Evolutionary conservation across 2,329 filamentous ascomycete species (phyloP).

Genomic region (Clonostachys rosea): DNA sequence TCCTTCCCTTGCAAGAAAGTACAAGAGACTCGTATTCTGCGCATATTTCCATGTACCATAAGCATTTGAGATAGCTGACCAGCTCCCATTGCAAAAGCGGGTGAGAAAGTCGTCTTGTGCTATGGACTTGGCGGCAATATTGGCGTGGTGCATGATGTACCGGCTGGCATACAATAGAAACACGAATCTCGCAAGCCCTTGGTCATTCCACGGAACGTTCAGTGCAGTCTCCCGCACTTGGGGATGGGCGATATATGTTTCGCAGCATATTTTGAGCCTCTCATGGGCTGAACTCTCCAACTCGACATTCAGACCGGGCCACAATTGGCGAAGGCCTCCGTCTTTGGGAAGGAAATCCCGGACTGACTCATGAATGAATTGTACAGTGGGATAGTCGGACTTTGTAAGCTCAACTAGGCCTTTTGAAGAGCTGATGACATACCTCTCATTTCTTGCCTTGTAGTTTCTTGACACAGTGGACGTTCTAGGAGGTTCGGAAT

Average conservation of each 20-base stretch:
- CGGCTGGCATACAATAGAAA: conserved; percentile 34
- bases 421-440: conserved; percentile 38
- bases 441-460: too few species aligned
- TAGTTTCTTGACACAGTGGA: too few species aligned
- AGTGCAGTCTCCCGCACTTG: neutral
- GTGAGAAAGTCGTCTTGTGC: conserved; percentile 22
- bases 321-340: conserved; percentile 18
- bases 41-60: too few species aligned
- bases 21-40: neutral
- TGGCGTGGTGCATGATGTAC: conserved; percentile 1
- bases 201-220: too few species aligned
- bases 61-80: too few species aligned
- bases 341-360: conserved; percentile 37
- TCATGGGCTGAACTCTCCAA: conserved; percentile 31
- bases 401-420: conserved; percentile 40
- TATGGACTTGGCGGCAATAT: conserved; percentile 7
- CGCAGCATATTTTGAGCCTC: conserved; percentile 35
- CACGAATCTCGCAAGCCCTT: too few species aligned
- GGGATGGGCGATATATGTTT: conserved; percentile 23
- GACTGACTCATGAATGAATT: conserved; percentile 51
- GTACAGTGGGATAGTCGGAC: conserved; percentile 23
- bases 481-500: conserved; percentile 7
- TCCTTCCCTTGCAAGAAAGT: neutral
- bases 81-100: conserved; percentile 15
- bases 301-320: conserved; percentile 18